These are phyloP conservation scores for Debaryomyces sp. DNA, from an alignment of 1,139 yeast species.

Conservation along the genomic window DNA sequence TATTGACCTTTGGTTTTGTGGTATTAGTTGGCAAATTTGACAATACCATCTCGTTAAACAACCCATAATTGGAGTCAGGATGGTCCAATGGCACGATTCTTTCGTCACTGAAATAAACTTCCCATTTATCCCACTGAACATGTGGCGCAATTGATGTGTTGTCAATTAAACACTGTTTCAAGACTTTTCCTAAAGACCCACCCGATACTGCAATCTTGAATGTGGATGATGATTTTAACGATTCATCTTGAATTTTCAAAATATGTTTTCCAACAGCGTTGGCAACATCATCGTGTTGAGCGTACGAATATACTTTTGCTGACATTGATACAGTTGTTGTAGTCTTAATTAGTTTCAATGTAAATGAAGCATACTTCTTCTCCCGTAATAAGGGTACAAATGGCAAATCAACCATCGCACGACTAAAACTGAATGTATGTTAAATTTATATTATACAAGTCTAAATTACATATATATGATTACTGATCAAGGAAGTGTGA, in stretches of 20 bases:
- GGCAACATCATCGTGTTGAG: slow-evolving; percentile 61
- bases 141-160: slow-evolving; percentile 47
- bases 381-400: not conserved
- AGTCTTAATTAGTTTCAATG: not conserved
- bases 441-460: slow-evolving; percentile 9
- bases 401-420: not conserved
- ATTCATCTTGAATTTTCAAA: slow-evolving; percentile 55
- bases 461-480: not conserved
- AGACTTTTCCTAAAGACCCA: slow-evolving; percentile 81
- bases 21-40: slow-evolving; percentile 36
- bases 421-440: not conserved
- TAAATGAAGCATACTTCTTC: not conserved
- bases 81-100: slow-evolving; percentile 69
- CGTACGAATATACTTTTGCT: slow-evolving; percentile 51
- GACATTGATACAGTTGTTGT: slow-evolving; percentile 20
- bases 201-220: slow-evolving; percentile 88
- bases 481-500: slow-evolving; percentile 33
- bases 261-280: slow-evolving; percentile 58
- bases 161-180: slow-evolving; percentile 70
- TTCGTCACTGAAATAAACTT: slow-evolving; percentile 72
- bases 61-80: slow-evolving; percentile 69
- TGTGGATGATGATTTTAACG: slow-evolving; percentile 38
- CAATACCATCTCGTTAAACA: slow-evolving; percentile 60
- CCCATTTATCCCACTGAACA: slow-evolving; percentile 70
- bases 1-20: slow-evolving; percentile 45